These are phyloP conservation scores for Dovyalis caffra DNA, from an alignment of 345 rosid species.

Conservation along the genomic window DNA sequence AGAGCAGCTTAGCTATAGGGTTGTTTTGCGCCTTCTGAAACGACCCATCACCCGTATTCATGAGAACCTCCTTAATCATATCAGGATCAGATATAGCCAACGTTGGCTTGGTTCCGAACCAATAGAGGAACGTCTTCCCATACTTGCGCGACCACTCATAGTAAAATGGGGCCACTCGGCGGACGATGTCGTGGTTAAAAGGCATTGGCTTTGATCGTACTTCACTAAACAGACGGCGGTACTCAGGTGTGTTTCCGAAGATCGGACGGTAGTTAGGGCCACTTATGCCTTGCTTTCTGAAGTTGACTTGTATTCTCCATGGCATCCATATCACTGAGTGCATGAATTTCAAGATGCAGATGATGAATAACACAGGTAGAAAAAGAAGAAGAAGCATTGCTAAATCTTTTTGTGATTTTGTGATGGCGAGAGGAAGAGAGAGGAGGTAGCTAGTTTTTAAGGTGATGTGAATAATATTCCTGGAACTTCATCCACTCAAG, in stretches of 20 bases:
- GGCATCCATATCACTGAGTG: slow-evolving; percentile 53
- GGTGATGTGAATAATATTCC: too few relatives aligned
- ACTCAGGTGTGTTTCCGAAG: slow-evolving; percentile 60
- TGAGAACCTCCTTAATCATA: slow-evolving; percentile 58
- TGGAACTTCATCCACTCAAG: too few relatives aligned
- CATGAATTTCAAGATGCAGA: slow-evolving; percentile 36
- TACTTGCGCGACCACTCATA: slow-evolving; percentile 48
- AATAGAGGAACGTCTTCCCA: slow-evolving; percentile 61
- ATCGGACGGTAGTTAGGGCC: slow-evolving; percentile 65
- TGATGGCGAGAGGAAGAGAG: too few relatives aligned
- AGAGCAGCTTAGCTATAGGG: slow-evolving; percentile 59
- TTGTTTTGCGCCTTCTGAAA: slow-evolving; percentile 39
- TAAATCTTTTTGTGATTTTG: background rate
- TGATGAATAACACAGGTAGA: slow-evolving; percentile 13
- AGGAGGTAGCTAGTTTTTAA: too few relatives aligned
- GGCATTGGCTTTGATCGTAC: slow-evolving; percentile 45
- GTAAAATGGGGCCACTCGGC: slow-evolving; percentile 56
- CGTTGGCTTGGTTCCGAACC: slow-evolving; percentile 78
- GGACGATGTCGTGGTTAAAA: slow-evolving; percentile 39
- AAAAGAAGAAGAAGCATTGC: slow-evolving; percentile 18
- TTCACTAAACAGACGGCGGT: slow-evolving; percentile 36
- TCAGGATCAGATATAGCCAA: slow-evolving; percentile 59
- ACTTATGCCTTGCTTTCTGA: slow-evolving; percentile 41
- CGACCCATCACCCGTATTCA: slow-evolving; percentile 35
- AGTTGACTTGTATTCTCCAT: slow-evolving; percentile 50